Percentiles rank a stretch among this genome's conserved stretches.
Evolutionary conservation across 352 stramenopile genomes (phyloP).

Genomic region (Phytophthora pistaciae): DNA sequence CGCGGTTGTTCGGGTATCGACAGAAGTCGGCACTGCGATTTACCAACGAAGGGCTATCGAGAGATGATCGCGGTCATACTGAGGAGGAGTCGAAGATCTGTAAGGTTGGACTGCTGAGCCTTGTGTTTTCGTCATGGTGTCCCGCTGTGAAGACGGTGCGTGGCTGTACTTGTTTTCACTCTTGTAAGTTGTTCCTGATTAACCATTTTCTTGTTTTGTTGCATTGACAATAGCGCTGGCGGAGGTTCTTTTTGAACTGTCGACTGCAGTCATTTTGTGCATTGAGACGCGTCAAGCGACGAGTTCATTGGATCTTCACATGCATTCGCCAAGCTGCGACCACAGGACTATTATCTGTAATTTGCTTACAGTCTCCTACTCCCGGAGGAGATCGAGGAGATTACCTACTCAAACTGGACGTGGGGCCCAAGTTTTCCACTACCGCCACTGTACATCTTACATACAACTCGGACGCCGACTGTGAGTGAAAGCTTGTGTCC

Average conservation of each 20-base stretch:
- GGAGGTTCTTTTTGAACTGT: slow-evolving; percentile 39
- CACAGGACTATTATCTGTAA: slow-evolving; percentile 58
- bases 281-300: slow-evolving; percentile 40
- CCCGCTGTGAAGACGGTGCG: slow-evolving; percentile 48
- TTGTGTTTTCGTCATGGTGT: slow-evolving; percentile 61
- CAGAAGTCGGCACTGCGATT: slow-evolving; percentile 57
- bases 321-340: slow-evolving; percentile 46
- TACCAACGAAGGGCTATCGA: slow-evolving; percentile 37
- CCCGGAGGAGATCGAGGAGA: slow-evolving; percentile 56
- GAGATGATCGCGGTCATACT: background rate
- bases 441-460: slow-evolving; percentile 57
- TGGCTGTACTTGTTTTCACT: background rate
- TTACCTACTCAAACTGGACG: slow-evolving; percentile 73
- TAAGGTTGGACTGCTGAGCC: slow-evolving; percentile 48
- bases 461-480: slow-evolving; percentile 79
- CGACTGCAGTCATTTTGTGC: slow-evolving; percentile 47
- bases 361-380: slow-evolving; percentile 43
- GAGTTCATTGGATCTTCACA: slow-evolving; percentile 35
- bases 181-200: background rate
- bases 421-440: slow-evolving; percentile 65
- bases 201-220: background rate
- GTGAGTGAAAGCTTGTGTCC: slow-evolving; percentile 38
- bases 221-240: slow-evolving; percentile 47
- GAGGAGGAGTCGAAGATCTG: slow-evolving; percentile 59
- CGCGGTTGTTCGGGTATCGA: slow-evolving; percentile 74